Percentiles rank a stretch among this genome's conserved stretches.
Conservation (phyloP, 768 basidiomycete genomes). For the Xerocomellus chrysenteron region DNA sequence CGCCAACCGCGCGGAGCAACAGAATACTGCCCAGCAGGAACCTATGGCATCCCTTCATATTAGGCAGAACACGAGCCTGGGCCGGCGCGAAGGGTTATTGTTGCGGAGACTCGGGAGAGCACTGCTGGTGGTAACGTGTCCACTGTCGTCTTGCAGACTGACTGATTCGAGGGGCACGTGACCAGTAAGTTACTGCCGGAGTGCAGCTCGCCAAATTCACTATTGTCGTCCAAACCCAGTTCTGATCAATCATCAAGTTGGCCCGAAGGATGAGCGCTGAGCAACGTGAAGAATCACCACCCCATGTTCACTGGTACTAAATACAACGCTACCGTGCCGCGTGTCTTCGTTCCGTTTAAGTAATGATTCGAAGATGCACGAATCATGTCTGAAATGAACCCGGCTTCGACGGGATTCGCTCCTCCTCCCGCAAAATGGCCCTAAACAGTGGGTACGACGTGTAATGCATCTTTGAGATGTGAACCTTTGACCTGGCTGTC, state of each 20-base stretch:
- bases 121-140: background rate
- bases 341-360: background rate
- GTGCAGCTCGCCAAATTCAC: background rate
- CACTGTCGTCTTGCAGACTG: background rate
- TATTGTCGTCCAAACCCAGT: background rate
- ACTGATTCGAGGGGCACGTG: slow-evolving; percentile 12
- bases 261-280: too few species aligned
- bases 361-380: slow-evolving; percentile 40
- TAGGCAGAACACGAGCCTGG: background rate
- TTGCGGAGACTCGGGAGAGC: background rate
- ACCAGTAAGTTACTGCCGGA: background rate
- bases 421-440: slow-evolving; percentile 57
- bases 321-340: background rate
- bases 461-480: slow-evolving; percentile 42
- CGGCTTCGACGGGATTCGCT: slow-evolving; percentile 37
- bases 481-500: slow-evolving; percentile 52
- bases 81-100: background rate
- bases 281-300: background rate
- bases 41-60: slow-evolving; percentile 22
- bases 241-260: too few species aligned
- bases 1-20: slow-evolving; percentile 15
- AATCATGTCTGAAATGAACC: slow-evolving; percentile 43
- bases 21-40: slow-evolving; percentile 18
- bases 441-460: slow-evolving; percentile 56
- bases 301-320: slow-evolving; percentile 1